Conservation (phyloP, 2,329 filamentous ascomycete genomes). For the Colletotrichum tabaci region DNA sequence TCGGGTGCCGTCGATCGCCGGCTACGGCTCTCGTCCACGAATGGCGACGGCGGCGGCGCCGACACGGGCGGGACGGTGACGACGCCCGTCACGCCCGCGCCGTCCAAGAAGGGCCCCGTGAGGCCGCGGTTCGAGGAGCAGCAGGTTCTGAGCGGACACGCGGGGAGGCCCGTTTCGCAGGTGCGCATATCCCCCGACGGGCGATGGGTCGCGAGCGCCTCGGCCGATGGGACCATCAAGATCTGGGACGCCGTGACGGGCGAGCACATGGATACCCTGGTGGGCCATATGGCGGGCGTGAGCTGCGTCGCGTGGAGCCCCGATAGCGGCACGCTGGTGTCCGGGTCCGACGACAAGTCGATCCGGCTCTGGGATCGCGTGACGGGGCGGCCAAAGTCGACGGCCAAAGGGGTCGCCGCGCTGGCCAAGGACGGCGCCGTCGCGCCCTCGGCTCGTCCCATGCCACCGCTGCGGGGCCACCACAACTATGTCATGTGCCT, state of each 20-base stretch:
- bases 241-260: slow-evolving; percentile 89
- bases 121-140: slow-evolving; percentile 28
- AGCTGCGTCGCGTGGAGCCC: slow-evolving; percentile 96
- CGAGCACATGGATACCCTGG: slow-evolving; percentile 86
- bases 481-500: slow-evolving; percentile 97
- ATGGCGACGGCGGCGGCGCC: slow-evolving; percentile 50
- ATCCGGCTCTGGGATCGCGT: slow-evolving; percentile 92
- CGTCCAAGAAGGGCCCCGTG: slow-evolving; percentile 43
- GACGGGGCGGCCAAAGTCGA: slow-evolving; percentile 69
- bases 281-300: slow-evolving; percentile 93
- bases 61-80: slow-evolving; percentile 45
- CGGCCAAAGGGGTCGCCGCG: slow-evolving; percentile 52
- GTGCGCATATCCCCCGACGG: slow-evolving; percentile 95
- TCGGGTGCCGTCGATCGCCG: slow-evolving; percentile 37
- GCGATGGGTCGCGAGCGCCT: slow-evolving; percentile 89
- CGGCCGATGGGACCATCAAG: slow-evolving; percentile 91
- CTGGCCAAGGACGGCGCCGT: slow-evolving; percentile 41
- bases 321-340: slow-evolving; percentile 88
- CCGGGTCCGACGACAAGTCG: slow-evolving; percentile 95
- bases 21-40: slow-evolving; percentile 43
- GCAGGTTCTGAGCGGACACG: slow-evolving; percentile 82
- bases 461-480: slow-evolving; percentile 81
- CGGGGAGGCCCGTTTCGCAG: slow-evolving; percentile 79
- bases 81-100: slow-evolving; percentile 37
- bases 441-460: slow-evolving; percentile 49